Base-by-base conservation (phyloP, 2,329 filamentous ascomycete genomes). In the Neonectria neomacrospora region DNA sequence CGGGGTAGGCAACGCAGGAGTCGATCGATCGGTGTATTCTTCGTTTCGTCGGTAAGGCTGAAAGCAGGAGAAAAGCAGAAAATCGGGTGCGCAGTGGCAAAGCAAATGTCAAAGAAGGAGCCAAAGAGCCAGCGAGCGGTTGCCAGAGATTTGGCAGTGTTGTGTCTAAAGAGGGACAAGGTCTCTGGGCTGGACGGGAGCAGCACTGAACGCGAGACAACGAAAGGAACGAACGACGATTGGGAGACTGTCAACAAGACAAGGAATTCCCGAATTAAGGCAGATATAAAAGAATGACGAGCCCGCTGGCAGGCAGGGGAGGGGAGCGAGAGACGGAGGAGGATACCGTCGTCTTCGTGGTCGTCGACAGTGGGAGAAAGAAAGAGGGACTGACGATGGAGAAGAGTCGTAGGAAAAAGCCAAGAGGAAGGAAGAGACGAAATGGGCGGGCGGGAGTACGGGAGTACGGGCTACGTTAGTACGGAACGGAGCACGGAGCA, bases 231-330 rank as follows among this genome's bases (percentile, higher is more conserved):
- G 71, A 71, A 67, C 50, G 71, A 41, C 55, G 30, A 37, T 12
- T 61, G 30, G 60, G 65, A 69, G 68, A 63, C 61, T 64, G 67
- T 63, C 50, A 63, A 58, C n/a, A 62, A 60, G 56, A 61, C 53
- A 51, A 63, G 58, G 66, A 61, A 65, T 64, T 69, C 64, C 68
- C 61, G 61, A 56, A 71, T 72, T 67, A 72, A 70, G 64, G 66
- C 63, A 56, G 61, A 47, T 54, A 47, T 52, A 73, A 75, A 70
- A 73, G 72, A 74, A 54, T 82, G 86, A 80, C 82, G 80, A 79
- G 83, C 85, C 85, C 78, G 84, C 83, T 83, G 81, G 82, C 83
- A 85, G 83, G 83, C 83, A 70, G 63, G 66, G 74, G 61, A 57
- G 37, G 34, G 62, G 61, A 58, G 58, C 39, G 28, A 59, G 66